Evolutionary conservation across 164 flowering plant species (phyloP).

Genomic region (Chimonanthus praecox): DNA sequence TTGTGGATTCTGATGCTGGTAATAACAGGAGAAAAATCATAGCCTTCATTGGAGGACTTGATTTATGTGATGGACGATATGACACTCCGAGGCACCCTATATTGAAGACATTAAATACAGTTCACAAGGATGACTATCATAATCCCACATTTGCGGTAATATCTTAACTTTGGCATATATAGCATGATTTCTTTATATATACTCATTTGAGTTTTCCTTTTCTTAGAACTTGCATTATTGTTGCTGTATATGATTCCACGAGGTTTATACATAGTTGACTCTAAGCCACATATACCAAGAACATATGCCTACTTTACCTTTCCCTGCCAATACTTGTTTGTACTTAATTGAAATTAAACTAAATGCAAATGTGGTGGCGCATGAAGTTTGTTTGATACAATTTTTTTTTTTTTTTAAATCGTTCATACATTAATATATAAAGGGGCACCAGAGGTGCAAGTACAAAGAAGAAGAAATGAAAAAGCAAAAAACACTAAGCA

Average conservation of each 20-base stretch:
- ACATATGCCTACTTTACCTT: not conserved
- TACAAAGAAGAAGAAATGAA: too few relatives aligned
- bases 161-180: not conserved
- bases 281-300: not conserved
- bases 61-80: constrained; percentile 82
- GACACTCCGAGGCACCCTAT: constrained; percentile 70
- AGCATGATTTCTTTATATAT: not conserved
- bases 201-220: too few relatives aligned
- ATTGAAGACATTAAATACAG: constrained; percentile 56
- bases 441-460: too few relatives aligned
- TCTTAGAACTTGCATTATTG: too few relatives aligned
- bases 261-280: not conserved
- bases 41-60: constrained; percentile 90
- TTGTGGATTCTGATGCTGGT: constrained; percentile 87
- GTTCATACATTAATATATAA: too few relatives aligned
- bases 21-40: constrained; percentile 56
- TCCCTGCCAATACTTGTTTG: not conserved
- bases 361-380: not conserved
- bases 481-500: too few relatives aligned
- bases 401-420: too few relatives aligned
- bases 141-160: constrained; percentile 67
- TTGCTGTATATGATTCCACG: not conserved
- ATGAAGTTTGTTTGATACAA: not conserved
- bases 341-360: not conserved
- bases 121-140: constrained; percentile 73